A percentile compares a stretch with the other conserved stretches of the same genome.
These are phyloP conservation scores for Ilyonectria sp. DNA, from an alignment of 2,329 filamentous ascomycete genomes.

Conservation along the genomic window DNA sequence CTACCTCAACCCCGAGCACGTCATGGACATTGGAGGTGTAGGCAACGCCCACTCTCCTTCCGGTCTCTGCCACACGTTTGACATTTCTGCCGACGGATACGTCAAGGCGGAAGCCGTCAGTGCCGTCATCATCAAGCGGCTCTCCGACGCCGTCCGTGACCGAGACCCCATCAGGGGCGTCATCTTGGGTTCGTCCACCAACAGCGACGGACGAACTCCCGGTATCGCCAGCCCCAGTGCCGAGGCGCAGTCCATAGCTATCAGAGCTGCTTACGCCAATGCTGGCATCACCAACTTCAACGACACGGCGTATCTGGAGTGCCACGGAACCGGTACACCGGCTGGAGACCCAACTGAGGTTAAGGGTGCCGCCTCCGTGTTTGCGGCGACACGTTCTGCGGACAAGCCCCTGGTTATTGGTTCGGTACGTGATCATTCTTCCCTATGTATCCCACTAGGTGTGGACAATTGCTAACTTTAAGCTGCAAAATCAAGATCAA, in stretches of 20 bases:
- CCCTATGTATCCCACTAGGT: no score
- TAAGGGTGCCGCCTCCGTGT: conserved; percentile 45
- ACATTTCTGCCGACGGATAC: conserved; percentile 59
- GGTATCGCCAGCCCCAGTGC: conserved; percentile 54
- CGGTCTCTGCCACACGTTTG: conserved; percentile 52
- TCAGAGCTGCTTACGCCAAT: conserved; percentile 48
- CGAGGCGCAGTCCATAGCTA: conserved; percentile 49
- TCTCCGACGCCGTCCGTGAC: conserved; percentile 59
- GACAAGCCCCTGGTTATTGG: conserved; percentile 47
- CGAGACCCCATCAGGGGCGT: conserved; percentile 56
- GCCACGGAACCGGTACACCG: conserved; percentile 58
- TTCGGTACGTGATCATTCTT: no score
- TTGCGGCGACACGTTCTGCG: conserved; percentile 29
- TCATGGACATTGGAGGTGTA: conserved; percentile 58
- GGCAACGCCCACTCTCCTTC: conserved; percentile 53
- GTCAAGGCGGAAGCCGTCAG: conserved; percentile 61
- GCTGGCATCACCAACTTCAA: conserved; percentile 45
- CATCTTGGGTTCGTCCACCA: conserved; percentile 48
- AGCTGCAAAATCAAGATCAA: conserved; percentile 41
- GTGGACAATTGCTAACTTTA: no score
- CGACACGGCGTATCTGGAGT: conserved; percentile 53
- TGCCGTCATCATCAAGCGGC: conserved; percentile 59
- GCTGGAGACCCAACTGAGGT: conserved; percentile 57
- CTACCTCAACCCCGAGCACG: conserved; percentile 61
- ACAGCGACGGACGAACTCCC: conserved; percentile 52